phyloP scores from a whole-genome alignment of 331 rosid species.

The Pyrus hybrid region DNA sequence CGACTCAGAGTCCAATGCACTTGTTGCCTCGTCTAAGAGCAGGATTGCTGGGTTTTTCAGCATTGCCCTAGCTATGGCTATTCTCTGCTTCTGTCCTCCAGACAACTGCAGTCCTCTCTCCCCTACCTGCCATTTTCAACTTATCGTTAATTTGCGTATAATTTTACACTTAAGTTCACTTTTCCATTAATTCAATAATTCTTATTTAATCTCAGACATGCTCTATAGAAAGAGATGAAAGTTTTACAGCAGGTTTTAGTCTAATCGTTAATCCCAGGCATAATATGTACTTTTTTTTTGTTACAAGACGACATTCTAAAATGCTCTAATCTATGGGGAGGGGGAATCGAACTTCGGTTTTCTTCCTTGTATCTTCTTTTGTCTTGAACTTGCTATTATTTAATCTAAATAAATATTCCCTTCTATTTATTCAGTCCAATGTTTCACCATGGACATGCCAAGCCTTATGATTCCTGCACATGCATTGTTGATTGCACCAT shows the following conservation, averaged over 20 bases:
- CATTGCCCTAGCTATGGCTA: constrained; percentile 96
- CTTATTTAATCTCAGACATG: not conserved
- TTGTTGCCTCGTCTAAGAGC: constrained; percentile 89
- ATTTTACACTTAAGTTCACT: not conserved
- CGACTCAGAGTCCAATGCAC: constrained; percentile 96
- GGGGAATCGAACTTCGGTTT: not conserved
- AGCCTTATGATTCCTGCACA: constrained; percentile 39
- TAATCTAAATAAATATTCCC: constrained; percentile 6
- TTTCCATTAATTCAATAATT: not conserved
- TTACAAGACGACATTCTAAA: no score
- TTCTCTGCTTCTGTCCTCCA: constrained; percentile 93
- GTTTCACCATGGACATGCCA: constrained; percentile 14
- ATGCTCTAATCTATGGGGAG: no score
- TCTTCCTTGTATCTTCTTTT: not conserved
- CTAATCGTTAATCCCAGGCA: not conserved
- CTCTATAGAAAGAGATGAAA: not conserved
- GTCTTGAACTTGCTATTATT: constrained; percentile 16
- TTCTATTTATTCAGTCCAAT: constrained; percentile 12
- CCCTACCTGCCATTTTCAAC: constrained; percentile 71
- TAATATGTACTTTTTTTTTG: not conserved
- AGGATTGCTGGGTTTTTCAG: constrained; percentile 87
- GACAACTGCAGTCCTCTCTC: constrained; percentile 93
- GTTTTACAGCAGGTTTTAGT: not conserved
- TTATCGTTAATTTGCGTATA: not conserved
- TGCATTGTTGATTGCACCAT: constrained; percentile 68